These are phyloP conservation scores for Immersiporthe knoxdaviesiana DNA, from an alignment of 2,329 filamentous ascomycete genomes.

Conservation along the genomic window DNA sequence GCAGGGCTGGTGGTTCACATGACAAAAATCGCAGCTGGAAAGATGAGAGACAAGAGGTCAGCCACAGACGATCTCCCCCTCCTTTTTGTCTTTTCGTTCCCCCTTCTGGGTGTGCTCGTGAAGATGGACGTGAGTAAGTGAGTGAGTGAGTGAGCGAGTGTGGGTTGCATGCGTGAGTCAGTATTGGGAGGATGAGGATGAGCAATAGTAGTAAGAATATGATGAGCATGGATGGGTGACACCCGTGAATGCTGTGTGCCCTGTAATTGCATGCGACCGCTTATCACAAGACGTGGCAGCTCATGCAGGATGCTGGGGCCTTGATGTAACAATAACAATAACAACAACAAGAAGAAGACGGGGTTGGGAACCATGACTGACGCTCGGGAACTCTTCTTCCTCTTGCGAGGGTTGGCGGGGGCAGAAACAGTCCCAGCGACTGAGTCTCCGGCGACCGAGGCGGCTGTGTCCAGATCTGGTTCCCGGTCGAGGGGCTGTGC, in stretches of 20 bases:
- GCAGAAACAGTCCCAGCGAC: conserved; percentile 17
- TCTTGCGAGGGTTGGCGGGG: conserved; percentile 29
- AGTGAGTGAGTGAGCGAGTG: background rate
- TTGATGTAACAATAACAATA: background rate
- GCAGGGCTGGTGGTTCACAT: conserved; percentile 52
- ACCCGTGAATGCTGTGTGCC: background rate
- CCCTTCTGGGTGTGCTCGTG: background rate
- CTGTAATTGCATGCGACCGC: background rate
- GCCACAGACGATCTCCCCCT: background rate
- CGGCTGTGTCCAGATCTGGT: conserved; percentile 21
- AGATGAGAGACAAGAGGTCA: conserved; percentile 25
- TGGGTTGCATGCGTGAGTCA: no score
- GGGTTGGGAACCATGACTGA: conserved; percentile 21
- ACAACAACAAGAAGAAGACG: background rate
- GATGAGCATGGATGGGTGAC: background rate
- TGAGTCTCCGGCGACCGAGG: conserved; percentile 26
- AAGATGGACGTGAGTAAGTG: background rate
- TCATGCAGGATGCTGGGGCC: background rate
- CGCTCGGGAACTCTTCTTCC: conserved; percentile 31
- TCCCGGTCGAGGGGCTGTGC: conserved; percentile 10
- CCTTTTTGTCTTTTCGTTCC: no score
- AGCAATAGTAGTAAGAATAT: background rate
- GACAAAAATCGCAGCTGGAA: conserved; percentile 50
- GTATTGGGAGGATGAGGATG: background rate
- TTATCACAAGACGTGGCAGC: background rate